phyloP scores from a whole-genome alignment of 768 basidiomycete genomes.

The Pleurotus eryngii region DNA sequence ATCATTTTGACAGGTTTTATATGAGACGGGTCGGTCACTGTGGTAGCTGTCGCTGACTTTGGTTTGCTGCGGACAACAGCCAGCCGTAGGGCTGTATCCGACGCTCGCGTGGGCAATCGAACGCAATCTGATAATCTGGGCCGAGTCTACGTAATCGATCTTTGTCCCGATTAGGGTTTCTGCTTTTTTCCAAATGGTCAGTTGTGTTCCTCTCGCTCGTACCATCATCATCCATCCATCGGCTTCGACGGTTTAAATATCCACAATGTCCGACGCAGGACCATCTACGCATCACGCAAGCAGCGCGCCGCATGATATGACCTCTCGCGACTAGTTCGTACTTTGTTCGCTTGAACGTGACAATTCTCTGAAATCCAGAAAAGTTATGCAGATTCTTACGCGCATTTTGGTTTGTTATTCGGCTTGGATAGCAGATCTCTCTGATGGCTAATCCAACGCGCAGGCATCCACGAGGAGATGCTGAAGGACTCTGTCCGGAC shows the following conservation, averaged over 20 bases:
- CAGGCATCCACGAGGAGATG: conserved; percentile 99
- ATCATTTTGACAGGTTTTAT: conserved; percentile 3
- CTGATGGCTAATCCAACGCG: conserved; percentile 2
- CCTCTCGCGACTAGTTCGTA: conserved; percentile 81
- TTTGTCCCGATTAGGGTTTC: neutral
- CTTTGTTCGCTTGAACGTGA: conserved; percentile 19
- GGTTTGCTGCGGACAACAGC: neutral
- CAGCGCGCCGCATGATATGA: conserved; percentile 52
- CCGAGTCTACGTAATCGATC: neutral
- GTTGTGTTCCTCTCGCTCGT: conserved; percentile 2
- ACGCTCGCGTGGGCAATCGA: neutral
- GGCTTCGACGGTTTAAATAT: conserved; percentile 1
- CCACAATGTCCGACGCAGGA: conserved; percentile 24
- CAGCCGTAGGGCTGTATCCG: neutral
- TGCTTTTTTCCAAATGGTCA: neutral
- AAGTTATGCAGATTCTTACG: conserved; percentile 95
- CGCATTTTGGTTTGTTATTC: conserved; percentile 74
- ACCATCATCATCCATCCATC: conserved; percentile 15
- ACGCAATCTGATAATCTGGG: neutral
- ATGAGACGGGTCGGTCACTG: neutral
- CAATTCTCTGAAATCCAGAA: conserved; percentile 24
- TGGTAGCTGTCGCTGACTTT: neutral
- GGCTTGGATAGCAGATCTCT: neutral
- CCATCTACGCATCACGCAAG: conserved; percentile 24
- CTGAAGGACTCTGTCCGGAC: conserved; percentile 95